A percentile compares a stretch with the other conserved stretches of the same genome.
phyloP scores from a whole-genome alignment of 1,284 basidiomycete genomes.

The Rhodotorula sp. region DNA sequence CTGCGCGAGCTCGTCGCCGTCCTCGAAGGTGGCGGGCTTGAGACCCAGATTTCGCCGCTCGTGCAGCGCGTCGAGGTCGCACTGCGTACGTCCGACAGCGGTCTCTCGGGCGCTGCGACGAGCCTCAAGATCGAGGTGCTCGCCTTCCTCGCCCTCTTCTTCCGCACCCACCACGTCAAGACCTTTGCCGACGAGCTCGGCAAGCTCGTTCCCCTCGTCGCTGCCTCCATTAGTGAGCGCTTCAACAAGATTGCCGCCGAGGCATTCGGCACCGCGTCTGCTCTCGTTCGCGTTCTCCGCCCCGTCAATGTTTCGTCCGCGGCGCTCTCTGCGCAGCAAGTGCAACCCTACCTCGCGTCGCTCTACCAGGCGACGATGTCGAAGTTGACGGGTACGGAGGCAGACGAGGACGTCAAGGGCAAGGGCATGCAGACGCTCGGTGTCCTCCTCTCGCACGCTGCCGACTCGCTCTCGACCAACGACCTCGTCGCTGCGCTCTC shows the following conservation, averaged over 20 bases:
- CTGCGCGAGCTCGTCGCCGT: slow-evolving; percentile 75
- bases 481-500: slow-evolving; percentile 55
- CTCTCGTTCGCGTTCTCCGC: slow-evolving; percentile 52
- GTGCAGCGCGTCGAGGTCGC: slow-evolving; percentile 51
- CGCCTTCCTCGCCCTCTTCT: slow-evolving; percentile 80
- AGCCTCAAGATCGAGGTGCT: slow-evolving; percentile 66
- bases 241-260: slow-evolving; percentile 62
- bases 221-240: slow-evolving; percentile 64
- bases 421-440: slow-evolving; percentile 80
- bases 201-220: slow-evolving; percentile 68
- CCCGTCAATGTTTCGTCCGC: slow-evolving; percentile 50
- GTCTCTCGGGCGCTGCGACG: slow-evolving; percentile 47
- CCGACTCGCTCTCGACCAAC: slow-evolving; percentile 57
- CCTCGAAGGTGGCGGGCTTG: slow-evolving; percentile 72
- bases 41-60: slow-evolving; percentile 64
- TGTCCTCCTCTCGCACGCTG: slow-evolving; percentile 81
- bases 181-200: slow-evolving; percentile 66
- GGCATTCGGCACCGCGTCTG: slow-evolving; percentile 63
- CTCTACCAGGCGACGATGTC: slow-evolving; percentile 73
- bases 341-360: slow-evolving; percentile 60
- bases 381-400: slow-evolving; percentile 74
- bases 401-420: slow-evolving; percentile 85
- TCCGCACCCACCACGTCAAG: slow-evolving; percentile 72
- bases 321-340: slow-evolving; percentile 53
- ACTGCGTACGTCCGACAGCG: slow-evolving; percentile 49